Conservation (phyloP, 192 early-diverging fungal species). For the Coemansia sp. region DNA sequence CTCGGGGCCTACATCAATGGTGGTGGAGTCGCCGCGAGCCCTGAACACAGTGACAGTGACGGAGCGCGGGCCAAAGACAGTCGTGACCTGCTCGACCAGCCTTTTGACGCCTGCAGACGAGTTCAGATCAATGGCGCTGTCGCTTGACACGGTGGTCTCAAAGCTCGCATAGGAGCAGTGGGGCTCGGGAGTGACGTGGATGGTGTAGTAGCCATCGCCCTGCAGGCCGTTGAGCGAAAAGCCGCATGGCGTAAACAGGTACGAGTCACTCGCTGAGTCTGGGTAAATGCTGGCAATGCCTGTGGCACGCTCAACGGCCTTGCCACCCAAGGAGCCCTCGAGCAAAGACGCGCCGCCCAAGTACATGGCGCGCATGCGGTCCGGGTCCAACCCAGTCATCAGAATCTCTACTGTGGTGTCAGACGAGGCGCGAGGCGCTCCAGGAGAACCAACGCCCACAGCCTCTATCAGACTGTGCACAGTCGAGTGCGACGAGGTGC, state of each 20-base stretch:
- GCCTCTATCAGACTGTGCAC: slow-evolving; percentile 11
- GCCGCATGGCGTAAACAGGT: slow-evolving; percentile 92
- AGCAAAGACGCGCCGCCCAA: slow-evolving; percentile 56
- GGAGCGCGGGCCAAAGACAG: slow-evolving; percentile 76
- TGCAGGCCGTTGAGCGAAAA: slow-evolving; percentile 90
- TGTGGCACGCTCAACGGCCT: slow-evolving; percentile 67
- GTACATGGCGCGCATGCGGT: slow-evolving; percentile 78
- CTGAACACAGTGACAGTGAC: slow-evolving; percentile 82
- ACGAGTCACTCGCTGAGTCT: slow-evolving; percentile 78
- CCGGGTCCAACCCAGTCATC: slow-evolving; percentile 87
- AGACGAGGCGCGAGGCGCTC: neutral
- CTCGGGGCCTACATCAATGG: neutral
- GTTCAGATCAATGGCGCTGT: slow-evolving; percentile 37
- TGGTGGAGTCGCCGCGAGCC: slow-evolving; percentile 26
- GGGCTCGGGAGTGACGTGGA: slow-evolving; percentile 98
- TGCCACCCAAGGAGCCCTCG: slow-evolving; percentile 62
- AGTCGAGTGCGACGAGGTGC: slow-evolving; percentile 45
- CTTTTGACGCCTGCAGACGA: slow-evolving; percentile 58
- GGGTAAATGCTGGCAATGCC: slow-evolving; percentile 85
- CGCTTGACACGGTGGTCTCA: slow-evolving; percentile 85
- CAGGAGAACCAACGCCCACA: neutral
- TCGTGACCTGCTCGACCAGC: slow-evolving; percentile 71
- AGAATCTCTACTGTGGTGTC: slow-evolving; percentile 95
- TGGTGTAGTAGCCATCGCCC: slow-evolving; percentile 87
- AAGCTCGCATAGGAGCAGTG: slow-evolving; percentile 99